Evolutionary conservation across 306 rosid genomes (phyloP), one percentile per base, ranked within the genome.

Genomic region (Adenanthera pavonina): DNA sequence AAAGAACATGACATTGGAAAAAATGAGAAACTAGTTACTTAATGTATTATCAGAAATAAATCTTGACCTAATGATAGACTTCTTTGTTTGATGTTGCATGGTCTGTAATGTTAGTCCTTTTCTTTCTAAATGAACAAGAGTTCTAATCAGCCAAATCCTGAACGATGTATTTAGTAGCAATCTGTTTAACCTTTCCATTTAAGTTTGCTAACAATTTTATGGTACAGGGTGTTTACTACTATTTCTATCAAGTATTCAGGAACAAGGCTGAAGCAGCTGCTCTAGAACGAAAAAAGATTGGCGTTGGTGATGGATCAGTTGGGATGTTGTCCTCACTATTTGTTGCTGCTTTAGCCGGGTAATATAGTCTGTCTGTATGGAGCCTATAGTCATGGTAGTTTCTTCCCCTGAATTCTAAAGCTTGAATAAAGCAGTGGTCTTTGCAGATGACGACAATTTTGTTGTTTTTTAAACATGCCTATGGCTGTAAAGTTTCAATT

Each of bases 171-270:
- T 78, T 67, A 34, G 1, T 57, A 17, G 51, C 73, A 67, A 20
- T 43, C 34, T 80, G 69, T 68, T 48, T 41, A 10, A 44, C 54
- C n/a, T 73, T 38, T 83, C 87, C 82, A 74, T 80, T 75, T 80
- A 74, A 81, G 64, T 84, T 72, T 84, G 20, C 78, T 82, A 71
- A 76, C 62, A 62, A 82, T 88, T 91, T 85, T 80, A 86, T 89
- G 84, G 87, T 82, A 90, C 98, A 92, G 97, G 99, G 99, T 88
- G 99, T 95, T 92, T 95, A 93, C 87, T 95, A 93, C 89, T 95
- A 95, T 90, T 95, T 95, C 99, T 95, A 95, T 92, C 99, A 95
- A 88, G 86, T 93, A 93, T 95, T 95, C 97, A 92, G 99, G 98
- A 89, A 77, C 88, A 89, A 88, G 87, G 98, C 96, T 41, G 93